These are phyloP conservation scores for Fusarium veterinarium DNA, from an alignment of 2,329 filamentous ascomycete species.

Conservation along the genomic window DNA sequence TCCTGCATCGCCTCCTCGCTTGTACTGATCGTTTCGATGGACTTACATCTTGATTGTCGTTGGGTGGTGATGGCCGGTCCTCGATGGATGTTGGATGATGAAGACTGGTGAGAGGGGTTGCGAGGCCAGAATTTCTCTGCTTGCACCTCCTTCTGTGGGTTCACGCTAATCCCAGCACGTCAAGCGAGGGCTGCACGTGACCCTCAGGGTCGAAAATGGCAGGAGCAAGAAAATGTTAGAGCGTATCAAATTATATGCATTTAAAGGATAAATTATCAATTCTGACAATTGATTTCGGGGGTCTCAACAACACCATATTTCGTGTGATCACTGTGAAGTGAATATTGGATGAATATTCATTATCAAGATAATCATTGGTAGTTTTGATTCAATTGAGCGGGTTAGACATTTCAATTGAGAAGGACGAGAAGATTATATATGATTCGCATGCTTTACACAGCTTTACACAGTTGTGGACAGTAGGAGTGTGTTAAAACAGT, in stretches of 20 bases:
- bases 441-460: background rate
- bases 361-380: background rate
- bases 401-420: background rate
- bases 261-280: background rate
- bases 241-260: background rate
- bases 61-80: constrained; percentile 55
- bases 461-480: background rate
- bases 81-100: constrained; percentile 54
- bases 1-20: constrained; percentile 22
- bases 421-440: background rate
- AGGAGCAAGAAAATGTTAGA: background rate
- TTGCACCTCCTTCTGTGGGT: constrained; percentile 55
- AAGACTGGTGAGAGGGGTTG: constrained; percentile 54
- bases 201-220: background rate
- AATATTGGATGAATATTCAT: background rate
- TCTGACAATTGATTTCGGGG: background rate
- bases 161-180: constrained; percentile 44
- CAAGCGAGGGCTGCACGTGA: constrained; percentile 54
- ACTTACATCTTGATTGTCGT: constrained; percentile 61
- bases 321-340: background rate
- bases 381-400: background rate
- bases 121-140: constrained; percentile 54
- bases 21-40: constrained; percentile 33
- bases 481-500: background rate
- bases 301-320: background rate